phyloP scores from a whole-genome alignment of 176 grass and related monocot species.

The Aegilops bicornis region DNA sequence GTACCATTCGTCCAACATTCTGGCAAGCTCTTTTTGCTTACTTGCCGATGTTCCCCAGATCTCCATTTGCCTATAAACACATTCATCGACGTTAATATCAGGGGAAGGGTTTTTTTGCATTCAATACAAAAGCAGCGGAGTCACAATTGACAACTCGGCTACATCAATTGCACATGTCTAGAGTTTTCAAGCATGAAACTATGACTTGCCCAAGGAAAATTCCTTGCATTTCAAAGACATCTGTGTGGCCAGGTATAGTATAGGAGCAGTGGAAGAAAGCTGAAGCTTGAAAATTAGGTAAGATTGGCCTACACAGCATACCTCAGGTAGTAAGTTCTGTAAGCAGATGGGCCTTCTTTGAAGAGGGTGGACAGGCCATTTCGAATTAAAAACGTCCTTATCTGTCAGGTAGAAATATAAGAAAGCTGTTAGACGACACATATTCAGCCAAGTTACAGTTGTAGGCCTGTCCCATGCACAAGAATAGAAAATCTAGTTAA shows the following conservation, averaged over 20 bases:
- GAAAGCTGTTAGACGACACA: conserved; percentile 32
- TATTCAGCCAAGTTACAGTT: conserved; percentile 5
- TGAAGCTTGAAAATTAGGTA: background rate
- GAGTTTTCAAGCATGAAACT: background rate
- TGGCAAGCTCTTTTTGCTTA: conserved; percentile 83
- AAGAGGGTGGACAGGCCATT: conserved; percentile 88
- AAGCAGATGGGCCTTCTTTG: conserved; percentile 65
- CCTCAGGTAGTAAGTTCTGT: conserved; percentile 95
- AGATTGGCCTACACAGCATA: conserved; percentile 28
- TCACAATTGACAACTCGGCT: background rate
- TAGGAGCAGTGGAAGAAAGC: background rate
- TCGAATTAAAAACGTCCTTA: conserved; percentile 93
- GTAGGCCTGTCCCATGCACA: background rate
- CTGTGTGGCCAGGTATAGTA: background rate
- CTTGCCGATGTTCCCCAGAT: conserved; percentile 80
- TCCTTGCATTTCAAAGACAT: background rate
- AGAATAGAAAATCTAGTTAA: background rate
- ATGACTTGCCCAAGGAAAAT: background rate
- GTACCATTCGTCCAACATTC: conserved; percentile 99
- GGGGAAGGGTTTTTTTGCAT: background rate
- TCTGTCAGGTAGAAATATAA: conserved; percentile 45
- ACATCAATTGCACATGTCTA: background rate
- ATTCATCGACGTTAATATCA: conserved; percentile 26
- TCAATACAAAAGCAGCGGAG: conserved; percentile 8
- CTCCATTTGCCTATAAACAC: conserved; percentile 76